Percentiles rank a stretch among this genome's conserved stretches.
phyloP scores from a whole-genome alignment of 257 asterid species.

The Nicotiana paniculata region DNA sequence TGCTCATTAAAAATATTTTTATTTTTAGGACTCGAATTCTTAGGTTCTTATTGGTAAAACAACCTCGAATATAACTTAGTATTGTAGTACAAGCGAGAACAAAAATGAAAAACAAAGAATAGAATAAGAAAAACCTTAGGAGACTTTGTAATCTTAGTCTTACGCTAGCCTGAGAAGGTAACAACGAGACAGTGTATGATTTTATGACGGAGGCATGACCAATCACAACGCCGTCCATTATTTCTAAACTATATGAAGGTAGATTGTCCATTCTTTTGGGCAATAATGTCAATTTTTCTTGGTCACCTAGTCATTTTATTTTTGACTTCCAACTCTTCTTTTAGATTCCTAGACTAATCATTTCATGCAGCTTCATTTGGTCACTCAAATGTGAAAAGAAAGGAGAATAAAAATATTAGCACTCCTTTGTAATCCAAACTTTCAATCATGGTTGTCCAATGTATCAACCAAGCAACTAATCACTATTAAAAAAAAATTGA shows the following conservation, averaged over 20 bases:
- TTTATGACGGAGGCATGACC: background rate
- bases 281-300: background rate
- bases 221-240: background rate
- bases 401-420: background rate
- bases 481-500: background rate
- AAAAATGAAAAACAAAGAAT: background rate
- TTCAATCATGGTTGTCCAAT: background rate
- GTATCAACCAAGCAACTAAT: background rate
- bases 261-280: background rate
- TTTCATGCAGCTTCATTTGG: background rate
- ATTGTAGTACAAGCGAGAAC: background rate
- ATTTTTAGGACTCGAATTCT: no score
- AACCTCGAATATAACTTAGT: background rate
- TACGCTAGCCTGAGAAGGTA: background rate
- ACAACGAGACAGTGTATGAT: background rate
- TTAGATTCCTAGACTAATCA: background rate
- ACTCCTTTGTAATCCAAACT: background rate
- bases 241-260: background rate
- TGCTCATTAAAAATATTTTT: no score
- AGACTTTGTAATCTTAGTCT: background rate
- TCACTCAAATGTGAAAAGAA: background rate
- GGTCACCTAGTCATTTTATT: background rate
- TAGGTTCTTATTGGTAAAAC: no score
- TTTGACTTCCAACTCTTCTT: background rate
- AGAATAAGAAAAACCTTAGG: no score